These are phyloP conservation scores for Xylaria multiplex DNA, from an alignment of 2,329 filamentous ascomycete genomes.

Conservation along the genomic window DNA sequence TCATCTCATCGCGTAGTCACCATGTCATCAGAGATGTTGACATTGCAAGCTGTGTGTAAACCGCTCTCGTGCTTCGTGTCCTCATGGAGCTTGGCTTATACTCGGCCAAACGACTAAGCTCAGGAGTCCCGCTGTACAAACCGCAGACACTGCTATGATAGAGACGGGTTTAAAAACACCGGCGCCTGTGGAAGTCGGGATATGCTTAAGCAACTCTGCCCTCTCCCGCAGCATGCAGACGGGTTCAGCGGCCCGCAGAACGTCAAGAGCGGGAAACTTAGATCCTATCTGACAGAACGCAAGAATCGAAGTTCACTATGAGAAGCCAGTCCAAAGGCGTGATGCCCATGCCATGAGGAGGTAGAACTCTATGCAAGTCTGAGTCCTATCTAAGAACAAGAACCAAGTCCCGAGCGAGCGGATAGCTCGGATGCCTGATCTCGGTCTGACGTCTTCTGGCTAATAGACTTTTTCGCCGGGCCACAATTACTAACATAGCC, in stretches of 20 bases:
- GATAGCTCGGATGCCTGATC: too few relatives aligned
- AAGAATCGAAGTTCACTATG: not conserved
- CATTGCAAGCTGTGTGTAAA: not conserved
- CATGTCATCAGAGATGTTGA: not conserved
- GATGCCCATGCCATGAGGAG: too few relatives aligned
- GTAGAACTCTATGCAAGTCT: not conserved
- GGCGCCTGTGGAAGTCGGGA: not conserved
- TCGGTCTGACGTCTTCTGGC: constrained; percentile 6
- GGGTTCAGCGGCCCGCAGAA: not conserved
- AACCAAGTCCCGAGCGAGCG: too few relatives aligned
- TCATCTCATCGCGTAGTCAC: too few relatives aligned
- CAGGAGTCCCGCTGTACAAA: too few relatives aligned
- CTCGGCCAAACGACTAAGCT: not conserved
- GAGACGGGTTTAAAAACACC: too few relatives aligned
- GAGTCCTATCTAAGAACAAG: too few relatives aligned
- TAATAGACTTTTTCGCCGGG: not conserved
- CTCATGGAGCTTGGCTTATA: too few relatives aligned
- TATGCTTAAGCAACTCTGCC: not conserved
- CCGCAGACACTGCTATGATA: too few relatives aligned
- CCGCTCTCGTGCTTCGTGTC: too few relatives aligned
- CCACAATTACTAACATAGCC: too few relatives aligned
- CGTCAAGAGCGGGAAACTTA: not conserved
- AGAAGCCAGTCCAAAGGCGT: too few relatives aligned
- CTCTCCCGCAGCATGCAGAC: not conserved
- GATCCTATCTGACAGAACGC: not conserved